phyloP scores from a whole-genome alignment of 2,329 filamentous ascomycete species.

The Zopfia rhizophila region DNA sequence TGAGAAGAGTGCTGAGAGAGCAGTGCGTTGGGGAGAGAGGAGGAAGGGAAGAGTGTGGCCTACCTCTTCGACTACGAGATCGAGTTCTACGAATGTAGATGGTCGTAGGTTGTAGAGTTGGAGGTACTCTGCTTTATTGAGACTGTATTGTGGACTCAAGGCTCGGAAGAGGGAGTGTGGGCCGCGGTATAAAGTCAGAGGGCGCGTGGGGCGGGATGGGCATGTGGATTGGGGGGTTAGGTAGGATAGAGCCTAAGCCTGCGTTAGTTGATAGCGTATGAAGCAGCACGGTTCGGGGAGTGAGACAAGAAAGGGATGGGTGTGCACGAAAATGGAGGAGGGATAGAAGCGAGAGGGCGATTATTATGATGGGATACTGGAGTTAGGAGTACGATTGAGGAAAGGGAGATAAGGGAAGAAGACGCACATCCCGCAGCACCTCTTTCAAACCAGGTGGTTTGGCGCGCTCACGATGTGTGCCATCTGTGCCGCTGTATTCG shows the following conservation, averaged over 20 bases:
- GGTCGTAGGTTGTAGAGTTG: conserved; percentile 50
- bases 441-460: conserved; percentile 67
- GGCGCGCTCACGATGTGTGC: conserved; percentile 33
- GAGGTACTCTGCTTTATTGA: conserved; percentile 53
- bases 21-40: neutral
- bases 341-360: no score
- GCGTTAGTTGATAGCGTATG: no score
- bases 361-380: neutral
- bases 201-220: conserved; percentile 37
- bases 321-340: neutral
- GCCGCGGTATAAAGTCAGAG: conserved; percentile 48
- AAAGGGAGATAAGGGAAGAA: neutral
- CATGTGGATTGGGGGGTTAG: conserved; percentile 50
- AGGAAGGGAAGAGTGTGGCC: conserved; percentile 3
- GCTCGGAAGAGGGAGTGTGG: conserved; percentile 43
- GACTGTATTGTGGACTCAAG: conserved; percentile 38
- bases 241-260: conserved; percentile 60
- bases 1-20: neutral
- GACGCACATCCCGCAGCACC: conserved; percentile 70
- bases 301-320: conserved; percentile 15
- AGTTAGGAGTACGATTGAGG: neutral
- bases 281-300: no score
- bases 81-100: conserved; percentile 40
- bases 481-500: conserved; percentile 46
- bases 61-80: conserved; percentile 50